phyloP scores from a whole-genome alignment of 192 early-diverging fungal species.

The Thoreauomyces humboldtii region DNA sequence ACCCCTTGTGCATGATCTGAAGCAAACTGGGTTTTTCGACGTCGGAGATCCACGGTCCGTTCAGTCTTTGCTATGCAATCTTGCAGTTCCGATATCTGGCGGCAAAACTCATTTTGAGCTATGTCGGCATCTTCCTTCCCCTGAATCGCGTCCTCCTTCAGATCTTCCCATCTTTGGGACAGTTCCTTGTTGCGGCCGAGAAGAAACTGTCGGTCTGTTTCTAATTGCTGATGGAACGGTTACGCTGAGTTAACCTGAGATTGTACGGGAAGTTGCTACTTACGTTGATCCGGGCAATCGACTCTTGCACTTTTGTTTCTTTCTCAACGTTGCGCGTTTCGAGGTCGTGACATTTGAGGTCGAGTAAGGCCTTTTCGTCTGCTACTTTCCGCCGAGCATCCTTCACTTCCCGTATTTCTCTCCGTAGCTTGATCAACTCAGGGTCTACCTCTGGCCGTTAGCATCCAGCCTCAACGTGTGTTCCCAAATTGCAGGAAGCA shows the following conservation, averaged over 20 bases:
- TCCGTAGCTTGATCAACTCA: conserved; percentile 18
- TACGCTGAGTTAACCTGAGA: background rate
- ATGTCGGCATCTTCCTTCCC: conserved; percentile 20
- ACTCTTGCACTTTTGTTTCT: conserved; percentile 15
- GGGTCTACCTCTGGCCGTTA: conserved; percentile 10
- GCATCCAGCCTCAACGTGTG: background rate
- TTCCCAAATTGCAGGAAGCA: background rate
- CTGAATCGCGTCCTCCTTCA: conserved; percentile 21
- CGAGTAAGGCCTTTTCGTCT: conserved; percentile 22
- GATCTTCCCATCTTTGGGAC: conserved; percentile 20
- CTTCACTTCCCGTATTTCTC: conserved; percentile 17
- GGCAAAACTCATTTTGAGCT: background rate
- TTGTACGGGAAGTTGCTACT: background rate
- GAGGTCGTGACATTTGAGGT: conserved; percentile 6
- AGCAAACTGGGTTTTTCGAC: too few relatives aligned
- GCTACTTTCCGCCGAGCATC: conserved; percentile 17
- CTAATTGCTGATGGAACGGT: conserved; percentile 39
- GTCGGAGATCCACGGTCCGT: too few relatives aligned
- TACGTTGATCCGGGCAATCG: conserved; percentile 6
- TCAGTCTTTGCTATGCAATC: too few relatives aligned
- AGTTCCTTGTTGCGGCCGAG: conserved; percentile 52
- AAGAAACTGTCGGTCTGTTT: conserved; percentile 59
- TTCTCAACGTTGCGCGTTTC: conserved; percentile 20
- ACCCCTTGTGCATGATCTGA: too few relatives aligned
- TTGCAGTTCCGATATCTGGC: conserved; percentile 5